Evolutionary conservation across 1,284 basidiomycete species (phyloP).

Genomic region (Ustilago bromivora): DNA sequence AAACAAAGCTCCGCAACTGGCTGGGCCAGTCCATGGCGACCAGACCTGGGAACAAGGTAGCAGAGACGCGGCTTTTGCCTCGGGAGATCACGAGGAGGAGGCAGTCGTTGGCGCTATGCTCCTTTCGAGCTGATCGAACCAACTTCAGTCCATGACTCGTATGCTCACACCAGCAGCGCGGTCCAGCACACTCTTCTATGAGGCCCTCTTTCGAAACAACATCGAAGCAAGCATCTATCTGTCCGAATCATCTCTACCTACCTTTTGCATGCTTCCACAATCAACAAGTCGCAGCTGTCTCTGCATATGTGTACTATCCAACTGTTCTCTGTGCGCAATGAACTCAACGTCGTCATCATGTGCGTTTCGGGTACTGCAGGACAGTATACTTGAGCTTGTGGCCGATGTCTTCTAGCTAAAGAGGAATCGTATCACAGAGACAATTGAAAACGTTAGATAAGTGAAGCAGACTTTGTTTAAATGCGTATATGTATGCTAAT

Average conservation of each 20-base stretch:
- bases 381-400: neutral
- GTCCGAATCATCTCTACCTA: too few relatives aligned
- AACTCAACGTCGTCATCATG: neutral
- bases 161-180: neutral
- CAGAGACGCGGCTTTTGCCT: neutral
- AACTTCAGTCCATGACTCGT: neutral
- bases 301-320: constrained; percentile 8
- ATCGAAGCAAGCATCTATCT: too few relatives aligned
- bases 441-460: too few relatives aligned
- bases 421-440: too few relatives aligned
- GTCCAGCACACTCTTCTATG: neutral
- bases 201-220: neutral
- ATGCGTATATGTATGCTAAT: neutral
- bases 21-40: neutral
- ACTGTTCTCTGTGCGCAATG: neutral
- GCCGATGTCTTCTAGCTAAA: neutral
- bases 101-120: constrained; percentile 25
- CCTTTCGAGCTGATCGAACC: constrained; percentile 1
- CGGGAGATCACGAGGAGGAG: constrained; percentile 16
- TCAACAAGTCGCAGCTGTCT: neutral
- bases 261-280: neutral
- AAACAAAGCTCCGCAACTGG: neutral
- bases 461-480: accelerated
- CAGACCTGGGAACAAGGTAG: neutral
- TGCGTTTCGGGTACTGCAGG: too few relatives aligned